A percentile compares a stretch with the other conserved stretches of the same genome.
Conservation (phyloP, 345 rosid species). For the Lepidium africanum region DNA sequence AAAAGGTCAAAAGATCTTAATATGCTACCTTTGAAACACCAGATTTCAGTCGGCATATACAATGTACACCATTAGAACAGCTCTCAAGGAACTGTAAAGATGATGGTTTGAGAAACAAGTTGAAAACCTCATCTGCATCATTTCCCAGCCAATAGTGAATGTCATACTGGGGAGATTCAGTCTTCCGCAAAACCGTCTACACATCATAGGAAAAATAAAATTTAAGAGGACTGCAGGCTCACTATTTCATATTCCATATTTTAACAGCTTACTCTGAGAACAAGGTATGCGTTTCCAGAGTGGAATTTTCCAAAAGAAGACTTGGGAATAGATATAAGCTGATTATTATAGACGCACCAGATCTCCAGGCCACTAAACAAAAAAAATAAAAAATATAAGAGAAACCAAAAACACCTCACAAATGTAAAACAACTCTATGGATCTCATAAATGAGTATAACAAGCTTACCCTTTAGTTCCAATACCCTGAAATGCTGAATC, state of each 20-base stretch:
- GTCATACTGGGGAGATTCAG: constrained; percentile 47
- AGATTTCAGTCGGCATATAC: neutral
- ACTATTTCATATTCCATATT: neutral
- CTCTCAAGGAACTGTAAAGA: neutral
- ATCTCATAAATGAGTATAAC: neutral
- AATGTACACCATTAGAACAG: neutral
- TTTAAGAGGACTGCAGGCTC: too few species aligned
- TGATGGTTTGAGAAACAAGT: neutral
- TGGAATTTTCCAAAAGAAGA: constrained; percentile 62
- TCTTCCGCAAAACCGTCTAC: constrained; percentile 56
- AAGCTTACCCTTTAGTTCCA: constrained; percentile 54
- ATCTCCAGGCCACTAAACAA: constrained; percentile 61
- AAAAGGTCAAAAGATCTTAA: neutral
- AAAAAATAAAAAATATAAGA: constrained; percentile 1
- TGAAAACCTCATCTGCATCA: constrained; percentile 51
- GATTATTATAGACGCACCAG: constrained; percentile 62
- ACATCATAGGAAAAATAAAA: neutral
- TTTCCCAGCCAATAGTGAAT: constrained; percentile 86
- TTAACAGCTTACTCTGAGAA: constrained; percentile 47
- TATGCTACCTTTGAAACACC: neutral
- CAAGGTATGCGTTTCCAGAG: constrained; percentile 59
- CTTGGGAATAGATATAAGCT: constrained; percentile 45
- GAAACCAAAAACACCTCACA: neutral
- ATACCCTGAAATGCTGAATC: constrained; percentile 54
- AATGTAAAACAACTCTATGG: neutral